Conservation (phyloP, 208 protist genomes). For the Trypanosoma melophagium region DNA sequence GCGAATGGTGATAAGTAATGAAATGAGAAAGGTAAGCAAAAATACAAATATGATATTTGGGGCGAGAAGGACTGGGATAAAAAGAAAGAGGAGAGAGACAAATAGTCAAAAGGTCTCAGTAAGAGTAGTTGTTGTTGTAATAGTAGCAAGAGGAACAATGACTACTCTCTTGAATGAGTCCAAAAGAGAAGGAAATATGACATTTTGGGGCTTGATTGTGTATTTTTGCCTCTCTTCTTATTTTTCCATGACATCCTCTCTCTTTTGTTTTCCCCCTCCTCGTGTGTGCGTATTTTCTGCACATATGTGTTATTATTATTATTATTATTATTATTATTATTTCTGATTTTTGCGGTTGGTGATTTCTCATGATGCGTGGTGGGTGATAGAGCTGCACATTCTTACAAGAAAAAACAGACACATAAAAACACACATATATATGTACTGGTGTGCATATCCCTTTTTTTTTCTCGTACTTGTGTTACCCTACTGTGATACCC, state of each 20-base stretch:
- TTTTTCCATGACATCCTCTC: background rate
- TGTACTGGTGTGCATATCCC: no score
- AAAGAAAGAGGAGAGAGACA: background rate
- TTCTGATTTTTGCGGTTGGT: background rate
- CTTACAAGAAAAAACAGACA: no score
- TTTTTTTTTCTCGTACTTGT: no score
- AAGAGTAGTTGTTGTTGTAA: no score
- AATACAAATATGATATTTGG: constrained; percentile 9
- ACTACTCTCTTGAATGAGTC: no score
- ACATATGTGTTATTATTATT: constrained; percentile 16
- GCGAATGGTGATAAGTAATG: constrained; percentile 2
- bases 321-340: constrained; percentile 17
- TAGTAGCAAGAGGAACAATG: no score
- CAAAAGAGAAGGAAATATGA: no score
- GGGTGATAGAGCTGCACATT: no score
- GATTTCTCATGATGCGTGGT: no score
- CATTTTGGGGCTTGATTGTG: background rate
- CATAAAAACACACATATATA: no score
- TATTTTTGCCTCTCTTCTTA: background rate
- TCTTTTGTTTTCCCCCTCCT: background rate
- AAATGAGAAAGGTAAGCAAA: constrained; percentile 18
- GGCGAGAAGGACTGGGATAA: background rate
- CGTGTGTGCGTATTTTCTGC: background rate
- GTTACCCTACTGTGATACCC: no score
- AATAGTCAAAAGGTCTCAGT: background rate